A percentile compares a stretch with the other conserved stretches of the same genome.
These are phyloP conservation scores for Debaryomyces fabryi DNA, from an alignment of 1,139 yeast species.

Conservation along the genomic window DNA sequence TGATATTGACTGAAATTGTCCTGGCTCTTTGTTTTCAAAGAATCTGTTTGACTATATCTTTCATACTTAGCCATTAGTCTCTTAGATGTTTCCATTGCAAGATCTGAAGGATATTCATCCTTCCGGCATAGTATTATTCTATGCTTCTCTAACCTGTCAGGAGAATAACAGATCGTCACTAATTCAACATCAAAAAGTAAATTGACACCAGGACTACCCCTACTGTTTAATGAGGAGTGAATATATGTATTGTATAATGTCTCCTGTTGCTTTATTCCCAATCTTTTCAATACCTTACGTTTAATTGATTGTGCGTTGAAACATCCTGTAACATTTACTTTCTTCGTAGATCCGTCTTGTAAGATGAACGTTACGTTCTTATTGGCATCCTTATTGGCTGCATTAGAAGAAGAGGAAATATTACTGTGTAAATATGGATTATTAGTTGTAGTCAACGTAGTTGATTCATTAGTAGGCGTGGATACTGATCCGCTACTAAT, in stretches of 20 bases:
- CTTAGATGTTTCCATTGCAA: conserved; percentile 66
- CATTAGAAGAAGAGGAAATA: background rate
- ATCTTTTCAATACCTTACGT: conserved; percentile 63
- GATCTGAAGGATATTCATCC: conserved; percentile 63
- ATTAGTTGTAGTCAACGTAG: conserved; percentile 17
- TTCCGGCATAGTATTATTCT: conserved; percentile 71
- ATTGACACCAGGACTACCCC: conserved; percentile 33
- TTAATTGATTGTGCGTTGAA: conserved; percentile 81
- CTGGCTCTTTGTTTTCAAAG: conserved; percentile 17
- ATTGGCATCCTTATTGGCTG: conserved; percentile 37
- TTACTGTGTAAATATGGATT: conserved; percentile 1
- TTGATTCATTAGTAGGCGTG: conserved; percentile 14
- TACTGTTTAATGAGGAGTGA: conserved; percentile 35
- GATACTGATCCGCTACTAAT: background rate
- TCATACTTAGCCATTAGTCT: conserved; percentile 40
- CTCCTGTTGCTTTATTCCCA: conserved; percentile 51
- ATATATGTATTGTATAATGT: conserved; percentile 46
- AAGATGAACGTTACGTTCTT: conserved; percentile 65
- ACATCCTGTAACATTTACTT: conserved; percentile 77
- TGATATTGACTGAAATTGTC: conserved; percentile 27
- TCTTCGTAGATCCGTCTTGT: conserved; percentile 74
- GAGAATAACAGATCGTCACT: conserved; percentile 78
- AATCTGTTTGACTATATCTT: conserved; percentile 21
- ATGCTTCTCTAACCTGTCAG: conserved; percentile 70
- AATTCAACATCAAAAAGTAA: conserved; percentile 76